Evolutionary conservation across 75 land plant genomes (phyloP).

Genomic region (Sequoia sempervirens): DNA sequence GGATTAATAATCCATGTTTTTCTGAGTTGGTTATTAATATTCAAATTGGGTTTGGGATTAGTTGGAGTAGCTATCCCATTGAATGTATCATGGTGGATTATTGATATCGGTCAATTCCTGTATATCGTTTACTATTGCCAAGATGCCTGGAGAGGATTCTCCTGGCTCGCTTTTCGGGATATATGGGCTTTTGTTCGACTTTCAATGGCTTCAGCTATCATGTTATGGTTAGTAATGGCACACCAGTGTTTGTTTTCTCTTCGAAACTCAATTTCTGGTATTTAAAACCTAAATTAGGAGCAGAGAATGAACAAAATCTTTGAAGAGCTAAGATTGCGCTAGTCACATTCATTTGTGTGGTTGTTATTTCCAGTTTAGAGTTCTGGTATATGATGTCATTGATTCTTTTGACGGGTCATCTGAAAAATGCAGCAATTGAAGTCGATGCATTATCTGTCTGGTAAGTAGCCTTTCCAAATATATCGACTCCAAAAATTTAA

Average conservation of each 20-base stretch:
- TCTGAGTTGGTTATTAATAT: constrained; percentile 46
- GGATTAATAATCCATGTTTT: constrained; percentile 34
- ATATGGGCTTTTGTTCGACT: not conserved
- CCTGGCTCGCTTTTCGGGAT: not conserved
- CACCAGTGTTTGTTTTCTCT: not conserved
- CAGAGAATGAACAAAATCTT: not conserved
- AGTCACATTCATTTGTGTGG: not conserved
- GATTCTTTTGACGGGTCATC: not conserved
- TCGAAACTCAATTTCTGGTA: not conserved
- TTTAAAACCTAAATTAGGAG: not conserved
- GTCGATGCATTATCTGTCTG: not conserved
- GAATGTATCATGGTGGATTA: constrained; percentile 49
- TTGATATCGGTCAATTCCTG: constrained; percentile 19
- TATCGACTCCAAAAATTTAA: not conserved
- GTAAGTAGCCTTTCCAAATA: not conserved
- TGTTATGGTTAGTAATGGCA: not conserved
- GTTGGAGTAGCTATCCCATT: constrained; percentile 64
- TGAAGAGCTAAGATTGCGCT: not conserved
- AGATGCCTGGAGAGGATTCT: not conserved
- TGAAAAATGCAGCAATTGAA: not conserved
- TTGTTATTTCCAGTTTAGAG: not conserved
- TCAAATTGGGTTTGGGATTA: constrained; percentile 46
- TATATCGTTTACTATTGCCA: not conserved
- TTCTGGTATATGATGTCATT: not conserved
- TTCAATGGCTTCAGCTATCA: not conserved